phyloP scores from a whole-genome alignment of 352 stramenopile genomes.

The Pythium inflatum region DNA sequence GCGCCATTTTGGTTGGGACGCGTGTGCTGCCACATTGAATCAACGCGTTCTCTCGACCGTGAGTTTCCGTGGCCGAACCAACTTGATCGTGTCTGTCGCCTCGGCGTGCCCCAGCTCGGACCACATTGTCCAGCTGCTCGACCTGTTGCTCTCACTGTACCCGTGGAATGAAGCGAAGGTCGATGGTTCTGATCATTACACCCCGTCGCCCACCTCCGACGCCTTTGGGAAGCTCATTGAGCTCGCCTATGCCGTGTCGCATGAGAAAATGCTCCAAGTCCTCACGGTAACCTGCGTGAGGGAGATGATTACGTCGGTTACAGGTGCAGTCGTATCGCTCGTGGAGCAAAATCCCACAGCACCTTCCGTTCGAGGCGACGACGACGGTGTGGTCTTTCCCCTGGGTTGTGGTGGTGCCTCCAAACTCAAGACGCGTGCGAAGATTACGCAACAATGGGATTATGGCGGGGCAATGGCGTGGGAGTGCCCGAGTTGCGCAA shows the following conservation, averaged over 20 bases:
- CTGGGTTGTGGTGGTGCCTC: too few relatives aligned
- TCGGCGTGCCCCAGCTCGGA: background rate
- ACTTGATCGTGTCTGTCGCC: background rate
- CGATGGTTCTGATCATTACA: too few relatives aligned
- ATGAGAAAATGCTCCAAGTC: background rate
- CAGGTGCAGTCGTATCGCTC: background rate
- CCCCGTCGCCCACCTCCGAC: too few relatives aligned
- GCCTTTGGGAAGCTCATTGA: background rate
- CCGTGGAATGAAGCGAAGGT: background rate
- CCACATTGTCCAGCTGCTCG: background rate
- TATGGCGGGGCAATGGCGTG: background rate
- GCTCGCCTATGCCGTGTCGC: background rate
- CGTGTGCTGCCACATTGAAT: background rate
- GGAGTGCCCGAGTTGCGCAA: background rate
- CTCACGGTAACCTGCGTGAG: background rate
- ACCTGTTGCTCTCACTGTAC: background rate
- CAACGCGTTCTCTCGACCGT: background rate
- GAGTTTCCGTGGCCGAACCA: background rate
- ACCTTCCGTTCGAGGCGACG: background rate
- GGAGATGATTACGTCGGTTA: background rate
- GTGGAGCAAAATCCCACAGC: background rate
- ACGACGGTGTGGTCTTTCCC: too few relatives aligned
- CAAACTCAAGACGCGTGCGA: background rate
- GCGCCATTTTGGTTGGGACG: background rate
- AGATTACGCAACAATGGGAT: background rate